phyloP scores from a whole-genome alignment of 1,284 basidiomycete species.

The Fomitopsis betulina region DNA sequence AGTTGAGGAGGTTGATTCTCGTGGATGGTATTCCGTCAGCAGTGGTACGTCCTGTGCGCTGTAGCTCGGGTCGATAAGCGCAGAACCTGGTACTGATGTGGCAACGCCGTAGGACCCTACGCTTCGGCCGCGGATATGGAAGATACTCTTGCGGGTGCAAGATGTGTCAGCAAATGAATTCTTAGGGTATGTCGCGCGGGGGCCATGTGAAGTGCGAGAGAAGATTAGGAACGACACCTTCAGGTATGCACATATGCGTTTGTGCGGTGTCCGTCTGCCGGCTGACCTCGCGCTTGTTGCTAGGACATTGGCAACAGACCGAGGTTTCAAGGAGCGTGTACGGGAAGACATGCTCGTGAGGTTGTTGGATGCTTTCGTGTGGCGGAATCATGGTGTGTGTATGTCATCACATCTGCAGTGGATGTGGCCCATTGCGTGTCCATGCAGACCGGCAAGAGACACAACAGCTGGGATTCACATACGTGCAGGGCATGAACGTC shows the following conservation, averaged over 20 bases:
- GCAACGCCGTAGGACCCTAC: slow-evolving; percentile 55
- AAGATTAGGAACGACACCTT: slow-evolving; percentile 86
- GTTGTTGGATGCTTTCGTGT: slow-evolving; percentile 93
- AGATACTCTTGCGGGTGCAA: slow-evolving; percentile 81
- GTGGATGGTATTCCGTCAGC: slow-evolving; percentile 83
- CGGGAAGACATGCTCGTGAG: slow-evolving; percentile 96
- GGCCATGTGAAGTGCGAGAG: slow-evolving; percentile 83
- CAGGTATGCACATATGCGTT: slow-evolving; percentile 37
- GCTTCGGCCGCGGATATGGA: slow-evolving; percentile 84
- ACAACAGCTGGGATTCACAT: slow-evolving; percentile 80
- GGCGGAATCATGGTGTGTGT: slow-evolving; percentile 78
- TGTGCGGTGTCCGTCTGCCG: not conserved
- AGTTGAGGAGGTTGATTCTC: slow-evolving; percentile 77
- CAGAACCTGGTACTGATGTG: not conserved
- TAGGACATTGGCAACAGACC: slow-evolving; percentile 92
- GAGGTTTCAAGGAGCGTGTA: slow-evolving; percentile 92
- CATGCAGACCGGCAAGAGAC: slow-evolving; percentile 63
- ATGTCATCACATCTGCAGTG: not conserved
- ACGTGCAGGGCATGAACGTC: slow-evolving; percentile 99
- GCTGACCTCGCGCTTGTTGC: slow-evolving; percentile 21
- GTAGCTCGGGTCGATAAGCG: not conserved
- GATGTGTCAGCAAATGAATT: slow-evolving; percentile 75
- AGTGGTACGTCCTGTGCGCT: slow-evolving; percentile 35
- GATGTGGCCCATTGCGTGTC: not conserved
- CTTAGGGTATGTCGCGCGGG: slow-evolving; percentile 76